Conservation (phyloP, 2,329 filamentous ascomycete species). For the Beauveria scarabaeidicola region DNA sequence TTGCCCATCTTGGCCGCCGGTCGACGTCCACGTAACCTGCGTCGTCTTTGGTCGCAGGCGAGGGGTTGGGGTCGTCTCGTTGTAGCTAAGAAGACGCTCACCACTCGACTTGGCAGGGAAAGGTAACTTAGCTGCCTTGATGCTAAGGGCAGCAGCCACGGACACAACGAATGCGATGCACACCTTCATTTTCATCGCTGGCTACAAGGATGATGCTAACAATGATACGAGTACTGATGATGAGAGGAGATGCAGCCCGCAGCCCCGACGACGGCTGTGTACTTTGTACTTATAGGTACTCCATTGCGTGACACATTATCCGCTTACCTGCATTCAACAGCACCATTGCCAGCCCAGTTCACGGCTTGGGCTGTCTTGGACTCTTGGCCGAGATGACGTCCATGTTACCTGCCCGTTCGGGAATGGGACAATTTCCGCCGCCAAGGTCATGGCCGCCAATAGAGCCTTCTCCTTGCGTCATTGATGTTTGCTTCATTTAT, state of each 20-base stretch:
- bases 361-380: not conserved
- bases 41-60: constrained; percentile 37
- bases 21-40: constrained; percentile 47
- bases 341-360: no score
- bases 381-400: not conserved
- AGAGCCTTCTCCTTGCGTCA: not conserved
- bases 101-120: constrained; percentile 42
- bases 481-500: not conserved
- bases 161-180: not conserved
- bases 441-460: not conserved
- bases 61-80: constrained; percentile 44
- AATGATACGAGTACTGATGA: not conserved
- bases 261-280: not conserved
- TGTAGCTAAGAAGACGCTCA: constrained; percentile 49
- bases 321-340: not conserved
- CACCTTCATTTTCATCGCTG: not conserved
- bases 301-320: not conserved
- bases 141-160: not conserved
- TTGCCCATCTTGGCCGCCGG: constrained; percentile 49
- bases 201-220: no score
- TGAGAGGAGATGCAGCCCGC: not conserved
- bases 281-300: not conserved
- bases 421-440: not conserved
- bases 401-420: not conserved
- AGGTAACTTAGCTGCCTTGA: not conserved